A percentile compares a stretch with the other conserved stretches of the same genome.
phyloP scores from a whole-genome alignment of 352 stramenopile genomes.

The Pythium rishiriense region DNA sequence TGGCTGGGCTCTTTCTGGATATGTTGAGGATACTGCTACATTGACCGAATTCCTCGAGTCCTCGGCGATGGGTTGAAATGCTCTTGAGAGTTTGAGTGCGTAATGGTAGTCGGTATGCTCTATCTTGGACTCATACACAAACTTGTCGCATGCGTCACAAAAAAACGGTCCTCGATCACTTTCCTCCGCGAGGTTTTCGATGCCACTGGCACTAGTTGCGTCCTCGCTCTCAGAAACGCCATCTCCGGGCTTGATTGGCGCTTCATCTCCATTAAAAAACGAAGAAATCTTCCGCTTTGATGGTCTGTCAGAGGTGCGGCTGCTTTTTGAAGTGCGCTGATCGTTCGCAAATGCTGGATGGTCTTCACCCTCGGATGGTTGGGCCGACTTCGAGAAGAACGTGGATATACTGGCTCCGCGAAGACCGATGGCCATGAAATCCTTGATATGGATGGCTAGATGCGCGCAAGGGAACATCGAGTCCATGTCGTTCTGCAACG shows the following conservation, averaged over 20 bases:
- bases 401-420: constrained; percentile 58
- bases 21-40: neutral
- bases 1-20: neutral
- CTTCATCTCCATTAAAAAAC: constrained; percentile 40
- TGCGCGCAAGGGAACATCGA: constrained; percentile 58
- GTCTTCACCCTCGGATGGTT: neutral
- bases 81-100: constrained; percentile 22
- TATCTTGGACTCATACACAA: constrained; percentile 27
- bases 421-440: constrained; percentile 59
- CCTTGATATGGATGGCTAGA: constrained; percentile 65
- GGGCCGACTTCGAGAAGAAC: constrained; percentile 56
- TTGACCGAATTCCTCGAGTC: neutral
- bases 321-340: neutral
- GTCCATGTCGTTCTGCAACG: constrained; percentile 51
- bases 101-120: constrained; percentile 31
- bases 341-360: constrained; percentile 7
- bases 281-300: constrained; percentile 59
- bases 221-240: neutral
- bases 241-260: neutral
- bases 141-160: constrained; percentile 29
- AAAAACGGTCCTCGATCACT: constrained; percentile 18
- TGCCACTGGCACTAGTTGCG: neutral
- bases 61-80: constrained; percentile 8
- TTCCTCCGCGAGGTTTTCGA: neutral
- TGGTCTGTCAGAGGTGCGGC: neutral